Evolutionary conservation across 2,329 filamentous ascomycete genomes (phyloP).

Genomic region (Trichoderma arundinaceum): DNA sequence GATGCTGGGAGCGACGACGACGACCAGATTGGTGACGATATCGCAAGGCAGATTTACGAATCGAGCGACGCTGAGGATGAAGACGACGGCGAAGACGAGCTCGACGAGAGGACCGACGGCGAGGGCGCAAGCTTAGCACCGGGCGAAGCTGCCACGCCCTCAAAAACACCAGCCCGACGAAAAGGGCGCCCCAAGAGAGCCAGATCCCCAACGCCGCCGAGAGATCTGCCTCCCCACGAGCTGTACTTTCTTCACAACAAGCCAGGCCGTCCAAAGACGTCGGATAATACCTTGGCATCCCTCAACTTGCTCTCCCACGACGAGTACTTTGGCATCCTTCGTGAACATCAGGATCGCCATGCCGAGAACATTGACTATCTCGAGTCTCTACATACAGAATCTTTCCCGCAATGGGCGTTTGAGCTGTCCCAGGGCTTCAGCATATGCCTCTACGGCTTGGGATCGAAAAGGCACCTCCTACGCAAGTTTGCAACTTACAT

Average conservation of each 20-base stretch:
- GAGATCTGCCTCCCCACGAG: conserved; percentile 84
- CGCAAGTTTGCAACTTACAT: conserved; percentile 77
- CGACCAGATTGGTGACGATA: conserved; percentile 39
- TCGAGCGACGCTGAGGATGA: conserved; percentile 77
- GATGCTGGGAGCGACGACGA: conserved; percentile 72
- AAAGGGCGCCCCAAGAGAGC: conserved; percentile 40
- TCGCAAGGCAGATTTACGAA: conserved; percentile 46
- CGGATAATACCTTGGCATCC: conserved; percentile 79
- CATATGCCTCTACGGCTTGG: conserved; percentile 89
- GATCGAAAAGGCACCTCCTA: conserved; percentile 80
- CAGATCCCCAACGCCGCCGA: conserved; percentile 78
- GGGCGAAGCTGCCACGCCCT: conserved; percentile 50
- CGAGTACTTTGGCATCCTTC: conserved; percentile 77
- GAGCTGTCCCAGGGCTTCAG: conserved; percentile 87
- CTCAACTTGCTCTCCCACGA: conserved; percentile 84
- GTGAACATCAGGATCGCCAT: conserved; percentile 71
- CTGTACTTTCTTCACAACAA: conserved; percentile 93
- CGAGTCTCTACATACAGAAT: conserved; percentile 74
- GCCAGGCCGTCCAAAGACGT: conserved; percentile 80
- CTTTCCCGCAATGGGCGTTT: conserved; percentile 91
- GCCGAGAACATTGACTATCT: conserved; percentile 72
- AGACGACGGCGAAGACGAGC: conserved; percentile 66
- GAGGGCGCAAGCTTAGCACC: conserved; percentile 34
- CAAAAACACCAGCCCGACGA: conserved; percentile 47
- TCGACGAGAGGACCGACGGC: conserved; percentile 44